Percentiles rank a stretch among this genome's conserved stretches.
phyloP scores from a whole-genome alignment of 2,329 filamentous ascomycete genomes.

The Phoma herbarum region DNA sequence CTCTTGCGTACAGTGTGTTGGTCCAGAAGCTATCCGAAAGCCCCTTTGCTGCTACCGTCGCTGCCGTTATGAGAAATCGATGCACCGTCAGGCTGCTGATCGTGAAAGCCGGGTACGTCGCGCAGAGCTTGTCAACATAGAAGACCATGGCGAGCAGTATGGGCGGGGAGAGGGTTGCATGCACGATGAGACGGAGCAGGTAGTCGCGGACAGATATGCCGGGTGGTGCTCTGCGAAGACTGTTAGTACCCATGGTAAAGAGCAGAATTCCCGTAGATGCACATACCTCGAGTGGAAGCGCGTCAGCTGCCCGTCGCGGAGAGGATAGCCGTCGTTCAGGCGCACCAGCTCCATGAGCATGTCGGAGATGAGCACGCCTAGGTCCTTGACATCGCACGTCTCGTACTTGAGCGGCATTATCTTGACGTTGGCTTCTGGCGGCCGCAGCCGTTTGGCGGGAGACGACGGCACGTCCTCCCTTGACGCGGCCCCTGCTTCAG shows the following conservation, averaged over 20 bases:
- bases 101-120: slow-evolving; percentile 91
- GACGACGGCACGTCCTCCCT: slow-evolving; percentile 29
- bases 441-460: slow-evolving; percentile 44
- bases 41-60: slow-evolving; percentile 94
- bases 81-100: slow-evolving; percentile 97
- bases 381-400: slow-evolving; percentile 80
- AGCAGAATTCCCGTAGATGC: not conserved
- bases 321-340: slow-evolving; percentile 87
- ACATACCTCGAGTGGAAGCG: slow-evolving; percentile 90
- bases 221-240: slow-evolving; percentile 69
- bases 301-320: slow-evolving; percentile 85
- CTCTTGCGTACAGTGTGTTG: slow-evolving; percentile 92
- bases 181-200: slow-evolving; percentile 87
- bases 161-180: slow-evolving; percentile 91
- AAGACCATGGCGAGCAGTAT: slow-evolving; percentile 99
- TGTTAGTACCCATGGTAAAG: slow-evolving; percentile 15
- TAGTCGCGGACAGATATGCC: slow-evolving; percentile 96
- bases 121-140: slow-evolving; percentile 95
- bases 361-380: slow-evolving; percentile 89
- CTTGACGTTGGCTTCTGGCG: slow-evolving; percentile 58
- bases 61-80: slow-evolving; percentile 94
- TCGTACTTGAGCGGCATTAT: slow-evolving; percentile 80
- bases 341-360: slow-evolving; percentile 96
- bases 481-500: not conserved
- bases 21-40: slow-evolving; percentile 98